A percentile compares a stretch with the other conserved stretches of the same genome.
Evolutionary conservation across 2,329 filamentous ascomycete species (phyloP).

Genomic region (Myriosclerotinia duriaeana): DNA sequence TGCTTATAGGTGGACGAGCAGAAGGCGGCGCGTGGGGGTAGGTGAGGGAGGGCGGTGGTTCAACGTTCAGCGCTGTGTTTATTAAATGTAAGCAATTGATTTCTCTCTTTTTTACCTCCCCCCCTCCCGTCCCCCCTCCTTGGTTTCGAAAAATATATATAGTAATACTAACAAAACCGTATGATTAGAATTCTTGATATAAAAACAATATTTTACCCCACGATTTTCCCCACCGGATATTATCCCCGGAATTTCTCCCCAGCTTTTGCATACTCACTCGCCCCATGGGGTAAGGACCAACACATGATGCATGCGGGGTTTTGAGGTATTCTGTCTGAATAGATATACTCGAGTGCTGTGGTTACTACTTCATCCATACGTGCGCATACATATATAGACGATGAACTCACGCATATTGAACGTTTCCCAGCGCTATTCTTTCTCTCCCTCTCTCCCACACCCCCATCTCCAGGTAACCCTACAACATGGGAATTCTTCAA

Average conservation of each 20-base stretch:
- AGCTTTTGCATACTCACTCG: neutral
- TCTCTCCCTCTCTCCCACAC: neutral
- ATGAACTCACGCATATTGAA: conserved; percentile 34
- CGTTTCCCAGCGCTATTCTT: conserved; percentile 35
- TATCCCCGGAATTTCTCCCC: neutral
- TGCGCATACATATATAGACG: conserved; percentile 5
- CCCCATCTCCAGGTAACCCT: neutral
- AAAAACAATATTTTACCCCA: too few species aligned
- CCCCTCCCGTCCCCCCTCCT: too few species aligned
- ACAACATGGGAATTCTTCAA: conserved; percentile 6
- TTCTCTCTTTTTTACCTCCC: too few species aligned
- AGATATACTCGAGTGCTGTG: too few species aligned
- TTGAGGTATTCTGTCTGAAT: neutral
- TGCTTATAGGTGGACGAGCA: too few species aligned
- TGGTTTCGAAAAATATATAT: too few species aligned
- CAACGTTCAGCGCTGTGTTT: too few species aligned
- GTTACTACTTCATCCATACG: neutral
- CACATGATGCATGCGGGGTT: neutral
- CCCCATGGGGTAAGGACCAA: neutral
- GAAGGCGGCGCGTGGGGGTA: too few species aligned
- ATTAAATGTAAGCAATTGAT: too few species aligned
- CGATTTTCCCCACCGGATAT: conserved; percentile 3
- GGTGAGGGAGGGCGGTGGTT: too few species aligned
- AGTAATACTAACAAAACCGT: too few species aligned
- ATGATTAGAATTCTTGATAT: too few species aligned